These are phyloP conservation scores for Lanmaoa pseudosensibilis DNA, from an alignment of 768 basidiomycete species.

Conservation along the genomic window DNA sequence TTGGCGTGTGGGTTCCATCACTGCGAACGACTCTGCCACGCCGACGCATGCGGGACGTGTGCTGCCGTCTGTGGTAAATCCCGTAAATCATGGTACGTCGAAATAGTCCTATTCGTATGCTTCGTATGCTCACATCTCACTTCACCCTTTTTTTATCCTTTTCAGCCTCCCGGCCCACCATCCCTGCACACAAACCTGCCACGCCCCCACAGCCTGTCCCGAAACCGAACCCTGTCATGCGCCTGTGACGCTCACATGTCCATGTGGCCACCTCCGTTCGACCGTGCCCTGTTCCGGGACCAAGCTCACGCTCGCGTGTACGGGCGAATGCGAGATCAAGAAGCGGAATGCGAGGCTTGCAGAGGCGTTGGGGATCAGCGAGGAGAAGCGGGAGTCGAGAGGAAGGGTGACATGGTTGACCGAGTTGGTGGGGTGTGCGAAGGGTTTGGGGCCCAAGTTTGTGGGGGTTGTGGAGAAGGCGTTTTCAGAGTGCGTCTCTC, in stretches of 20 bases:
- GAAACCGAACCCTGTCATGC: slow-evolving; percentile 77
- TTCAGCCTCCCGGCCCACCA: slow-evolving; percentile 66
- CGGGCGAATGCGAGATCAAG: slow-evolving; percentile 77
- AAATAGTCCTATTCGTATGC: not conserved
- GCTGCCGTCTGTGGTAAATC: slow-evolving; percentile 80
- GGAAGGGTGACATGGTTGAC: slow-evolving; percentile 53
- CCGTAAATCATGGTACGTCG: slow-evolving; percentile 74
- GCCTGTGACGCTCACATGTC: slow-evolving; percentile 66
- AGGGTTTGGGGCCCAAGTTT: slow-evolving; percentile 54
- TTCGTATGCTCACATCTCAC: not conserved
- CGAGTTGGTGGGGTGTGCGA: slow-evolving; percentile 62
- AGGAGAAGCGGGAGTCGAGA: slow-evolving; percentile 42
- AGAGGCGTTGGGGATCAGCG: slow-evolving; percentile 85
- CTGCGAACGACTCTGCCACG: slow-evolving; percentile 82
- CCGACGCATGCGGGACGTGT: slow-evolving; percentile 78
- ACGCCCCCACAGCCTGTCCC: slow-evolving; percentile 84
- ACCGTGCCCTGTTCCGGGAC: slow-evolving; percentile 62
- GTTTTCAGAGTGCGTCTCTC: slow-evolving; percentile 69
- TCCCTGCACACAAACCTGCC: slow-evolving; percentile 76
- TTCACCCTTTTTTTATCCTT: not conserved
- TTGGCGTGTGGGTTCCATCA: slow-evolving; percentile 87
- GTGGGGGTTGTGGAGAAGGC: slow-evolving; percentile 73
- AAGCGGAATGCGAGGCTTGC: slow-evolving; percentile 88
- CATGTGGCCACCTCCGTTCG: slow-evolving; percentile 82
- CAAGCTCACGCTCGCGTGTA: slow-evolving; percentile 62